Percentiles rank a stretch among this genome's conserved stretches.
These are phyloP conservation scores for Hyphodiscus hymeniophilus DNA, from an alignment of 495 filamentous ascomycete species.

Conservation along the genomic window DNA sequence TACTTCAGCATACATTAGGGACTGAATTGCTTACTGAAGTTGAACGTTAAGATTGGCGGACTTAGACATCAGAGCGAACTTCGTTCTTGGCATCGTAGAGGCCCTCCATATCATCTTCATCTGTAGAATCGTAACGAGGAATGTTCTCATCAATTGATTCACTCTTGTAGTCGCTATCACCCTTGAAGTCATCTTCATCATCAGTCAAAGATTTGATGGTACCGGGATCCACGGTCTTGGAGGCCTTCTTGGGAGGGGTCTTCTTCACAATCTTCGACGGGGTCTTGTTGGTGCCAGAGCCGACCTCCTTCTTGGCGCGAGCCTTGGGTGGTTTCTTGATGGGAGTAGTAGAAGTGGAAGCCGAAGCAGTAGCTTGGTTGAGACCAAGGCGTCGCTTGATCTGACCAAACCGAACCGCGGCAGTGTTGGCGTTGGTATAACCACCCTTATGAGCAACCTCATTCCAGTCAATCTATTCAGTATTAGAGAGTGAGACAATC, in stretches of 20 bases:
- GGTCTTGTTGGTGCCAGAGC: slow-evolving; percentile 9
- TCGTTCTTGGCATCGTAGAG: too few relatives aligned
- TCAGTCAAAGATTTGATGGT: neutral
- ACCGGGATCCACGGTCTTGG: neutral
- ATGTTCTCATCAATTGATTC: too few relatives aligned
- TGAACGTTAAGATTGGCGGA: too few relatives aligned
- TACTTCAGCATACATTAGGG: too few relatives aligned
- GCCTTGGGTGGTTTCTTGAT: slow-evolving; percentile 8
- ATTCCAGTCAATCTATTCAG: slow-evolving; percentile 21
- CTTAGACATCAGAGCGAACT: too few relatives aligned
- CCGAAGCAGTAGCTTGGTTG: neutral
- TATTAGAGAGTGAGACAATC: neutral
- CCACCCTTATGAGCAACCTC: slow-evolving; percentile 16
- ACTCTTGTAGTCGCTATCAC: too few relatives aligned
- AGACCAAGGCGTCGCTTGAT: slow-evolving; percentile 17
- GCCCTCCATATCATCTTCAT: too few relatives aligned
- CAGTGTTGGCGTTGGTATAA: slow-evolving; percentile 8
- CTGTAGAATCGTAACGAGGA: too few relatives aligned
- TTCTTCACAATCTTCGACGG: slow-evolving; percentile 18
- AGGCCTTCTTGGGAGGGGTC: neutral
- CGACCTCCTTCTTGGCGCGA: slow-evolving; percentile 18
- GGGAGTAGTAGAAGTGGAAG: neutral
- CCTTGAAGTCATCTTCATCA: slow-evolving; percentile 3
- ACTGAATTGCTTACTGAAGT: too few relatives aligned
- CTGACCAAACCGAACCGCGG: slow-evolving; percentile 14